Conservation (phyloP, 768 basidiomycete genomes). For the Tylopilus intermedius region DNA sequence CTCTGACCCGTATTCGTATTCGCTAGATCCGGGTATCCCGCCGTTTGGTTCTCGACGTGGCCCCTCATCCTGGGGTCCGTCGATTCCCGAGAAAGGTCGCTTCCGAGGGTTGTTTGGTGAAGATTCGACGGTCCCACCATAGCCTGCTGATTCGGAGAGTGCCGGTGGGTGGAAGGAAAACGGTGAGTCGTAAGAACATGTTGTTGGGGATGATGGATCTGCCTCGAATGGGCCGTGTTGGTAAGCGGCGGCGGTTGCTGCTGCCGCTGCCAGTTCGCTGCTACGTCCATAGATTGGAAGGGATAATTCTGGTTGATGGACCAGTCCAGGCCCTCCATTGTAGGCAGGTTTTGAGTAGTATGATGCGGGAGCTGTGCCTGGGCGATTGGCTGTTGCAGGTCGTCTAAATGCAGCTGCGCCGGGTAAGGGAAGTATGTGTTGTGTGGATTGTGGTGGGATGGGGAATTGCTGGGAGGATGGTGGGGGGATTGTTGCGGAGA, state of each 20-base stretch:
- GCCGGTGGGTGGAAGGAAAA: slow-evolving; percentile 76
- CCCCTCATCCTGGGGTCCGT: slow-evolving; percentile 41
- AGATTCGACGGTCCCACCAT: slow-evolving; percentile 30
- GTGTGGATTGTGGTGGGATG: slow-evolving; percentile 39
- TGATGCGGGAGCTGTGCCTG: slow-evolving; percentile 67
- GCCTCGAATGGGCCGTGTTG: slow-evolving; percentile 27
- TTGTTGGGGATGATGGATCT: slow-evolving; percentile 28
- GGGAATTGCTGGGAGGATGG: slow-evolving; percentile 37
- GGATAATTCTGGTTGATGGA: slow-evolving; percentile 42
- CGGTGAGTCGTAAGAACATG: slow-evolving; percentile 52
- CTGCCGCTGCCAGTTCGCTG: slow-evolving; percentile 35
- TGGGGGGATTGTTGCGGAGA: slow-evolving; percentile 64
- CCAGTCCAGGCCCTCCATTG: slow-evolving; percentile 50
- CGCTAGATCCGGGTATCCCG: slow-evolving; percentile 29
- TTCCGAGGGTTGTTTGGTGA: slow-evolving; percentile 50
- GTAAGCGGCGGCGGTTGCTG: slow-evolving; percentile 28
- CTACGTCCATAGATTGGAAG: slow-evolving; percentile 37
- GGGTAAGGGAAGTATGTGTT: slow-evolving; percentile 55
- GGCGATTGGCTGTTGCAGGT: slow-evolving; percentile 58
- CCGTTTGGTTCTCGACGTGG: slow-evolving; percentile 34
- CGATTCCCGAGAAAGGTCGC: slow-evolving; percentile 58
- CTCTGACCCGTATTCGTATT: slow-evolving; percentile 67
- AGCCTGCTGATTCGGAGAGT: slow-evolving; percentile 35
- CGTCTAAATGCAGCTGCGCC: slow-evolving; percentile 49
- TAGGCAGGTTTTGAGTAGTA: slow-evolving; percentile 49